phyloP scores from a whole-genome alignment of 768 basidiomycete genomes.

The Podaxis pistillaris region DNA sequence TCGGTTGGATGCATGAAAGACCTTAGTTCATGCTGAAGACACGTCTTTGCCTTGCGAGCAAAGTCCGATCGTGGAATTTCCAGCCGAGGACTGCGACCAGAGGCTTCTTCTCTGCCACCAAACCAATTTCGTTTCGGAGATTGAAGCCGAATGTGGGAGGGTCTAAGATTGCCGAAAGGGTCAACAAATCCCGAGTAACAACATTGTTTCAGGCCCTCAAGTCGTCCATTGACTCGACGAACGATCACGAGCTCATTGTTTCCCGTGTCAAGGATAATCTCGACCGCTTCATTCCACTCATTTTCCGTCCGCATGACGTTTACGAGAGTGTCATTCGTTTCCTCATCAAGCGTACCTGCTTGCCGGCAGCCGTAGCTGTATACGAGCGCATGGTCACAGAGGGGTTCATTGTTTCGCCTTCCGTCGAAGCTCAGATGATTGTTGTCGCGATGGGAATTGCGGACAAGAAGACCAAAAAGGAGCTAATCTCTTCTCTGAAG shows the following conservation, averaged over 20 bases:
- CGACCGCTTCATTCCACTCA: background rate
- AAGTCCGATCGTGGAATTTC: background rate
- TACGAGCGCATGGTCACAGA: conserved; percentile 5
- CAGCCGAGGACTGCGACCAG: background rate
- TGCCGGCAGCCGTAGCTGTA: background rate
- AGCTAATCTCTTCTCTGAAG: background rate
- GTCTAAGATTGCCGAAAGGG: background rate
- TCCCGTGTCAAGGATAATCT: conserved; percentile 4
- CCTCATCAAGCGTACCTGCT: background rate
- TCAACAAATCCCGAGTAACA: background rate
- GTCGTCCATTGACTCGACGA: background rate
- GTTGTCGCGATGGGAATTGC: background rate
- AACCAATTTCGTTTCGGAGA: background rate
- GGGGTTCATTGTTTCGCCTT: conserved; percentile 5
- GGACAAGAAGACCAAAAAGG: background rate
- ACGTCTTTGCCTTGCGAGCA: background rate
- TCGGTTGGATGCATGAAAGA: background rate
- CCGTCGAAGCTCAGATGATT: conserved; percentile 11
- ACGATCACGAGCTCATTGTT: conserved; percentile 1
- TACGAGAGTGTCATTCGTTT: conserved; percentile 3
- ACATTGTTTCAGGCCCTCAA: background rate
- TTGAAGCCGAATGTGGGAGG: background rate
- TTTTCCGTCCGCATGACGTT: background rate
- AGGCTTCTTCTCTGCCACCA: background rate
- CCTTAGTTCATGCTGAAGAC: background rate